Evolutionary conservation across 345 rosid genomes (phyloP).

Genomic region (Gossypium longicalyx): DNA sequence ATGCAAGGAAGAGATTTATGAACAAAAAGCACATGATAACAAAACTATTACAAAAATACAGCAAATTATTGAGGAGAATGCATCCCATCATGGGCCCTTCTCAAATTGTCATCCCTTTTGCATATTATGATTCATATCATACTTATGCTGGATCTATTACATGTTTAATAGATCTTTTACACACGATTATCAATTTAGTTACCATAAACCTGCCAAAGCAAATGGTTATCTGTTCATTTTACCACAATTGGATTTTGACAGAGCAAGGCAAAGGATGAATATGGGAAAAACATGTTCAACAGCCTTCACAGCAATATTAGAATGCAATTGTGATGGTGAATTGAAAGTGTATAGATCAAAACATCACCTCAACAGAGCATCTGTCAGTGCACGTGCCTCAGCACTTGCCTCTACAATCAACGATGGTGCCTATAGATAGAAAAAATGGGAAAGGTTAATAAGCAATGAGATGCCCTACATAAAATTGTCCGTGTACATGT

Average conservation of each 20-base stretch:
- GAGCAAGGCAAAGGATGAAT: neutral
- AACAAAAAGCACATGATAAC: neutral
- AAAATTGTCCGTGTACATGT: neutral
- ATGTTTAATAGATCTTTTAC: neutral
- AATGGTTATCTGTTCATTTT: neutral
- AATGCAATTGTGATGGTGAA: slow-evolving; percentile 6
- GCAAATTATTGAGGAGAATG: neutral
- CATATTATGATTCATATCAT: neutral
- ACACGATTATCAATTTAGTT: neutral
- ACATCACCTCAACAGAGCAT: slow-evolving; percentile 73
- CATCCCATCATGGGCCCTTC: neutral
- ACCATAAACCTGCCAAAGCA: neutral
- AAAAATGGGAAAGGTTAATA: slow-evolving; percentile 15
- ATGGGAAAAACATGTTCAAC: neutral
- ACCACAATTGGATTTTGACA: neutral
- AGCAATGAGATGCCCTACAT: slow-evolving; percentile 1
- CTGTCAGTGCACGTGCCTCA: slow-evolving; percentile 69
- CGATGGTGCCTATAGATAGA: slow-evolving; percentile 61
- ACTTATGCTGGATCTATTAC: neutral
- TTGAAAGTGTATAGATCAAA: slow-evolving; percentile 9
- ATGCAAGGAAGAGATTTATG: neutral
- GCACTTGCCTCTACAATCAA: slow-evolving; percentile 79
- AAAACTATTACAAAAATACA: neutral
- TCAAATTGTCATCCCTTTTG: neutral
- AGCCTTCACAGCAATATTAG: neutral